Evolutionary conservation across 331 rosid species (phyloP).

Genomic region (Quercus tomentella): DNA sequence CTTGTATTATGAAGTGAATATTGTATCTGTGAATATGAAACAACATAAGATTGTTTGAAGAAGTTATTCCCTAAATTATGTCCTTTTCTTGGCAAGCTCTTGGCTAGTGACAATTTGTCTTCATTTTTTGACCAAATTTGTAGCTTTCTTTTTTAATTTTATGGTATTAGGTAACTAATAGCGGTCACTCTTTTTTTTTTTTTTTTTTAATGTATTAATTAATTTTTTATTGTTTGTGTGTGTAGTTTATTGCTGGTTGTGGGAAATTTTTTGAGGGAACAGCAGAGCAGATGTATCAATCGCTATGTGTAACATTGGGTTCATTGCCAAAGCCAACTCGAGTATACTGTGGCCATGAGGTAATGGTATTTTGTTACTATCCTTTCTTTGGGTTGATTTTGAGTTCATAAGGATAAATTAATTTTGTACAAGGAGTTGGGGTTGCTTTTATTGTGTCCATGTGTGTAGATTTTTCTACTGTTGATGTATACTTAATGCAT

Average conservation of each 20-base stretch:
- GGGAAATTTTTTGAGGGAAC: constrained; percentile 96
- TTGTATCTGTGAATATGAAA: background rate
- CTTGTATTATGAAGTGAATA: background rate
- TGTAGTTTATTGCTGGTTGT: constrained; percentile 85
- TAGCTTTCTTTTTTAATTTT: constrained; percentile 1
- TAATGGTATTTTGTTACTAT: constrained; percentile 21
- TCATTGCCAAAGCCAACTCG: constrained; percentile 81
- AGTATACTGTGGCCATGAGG: constrained; percentile 97
- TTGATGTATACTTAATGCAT: background rate
- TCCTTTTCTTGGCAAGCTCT: background rate
- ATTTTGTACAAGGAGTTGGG: background rate
- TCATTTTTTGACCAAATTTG: background rate
- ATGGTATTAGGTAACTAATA: background rate
- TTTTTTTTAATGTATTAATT: background rate
- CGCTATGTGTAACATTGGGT: constrained; percentile 68
- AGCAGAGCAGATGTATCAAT: constrained; percentile 93
- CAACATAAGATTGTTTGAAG: background rate
- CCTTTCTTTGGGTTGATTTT: background rate
- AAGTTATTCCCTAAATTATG: background rate
- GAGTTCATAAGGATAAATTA: background rate
- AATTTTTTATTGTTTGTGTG: background rate
- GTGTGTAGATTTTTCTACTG: background rate
- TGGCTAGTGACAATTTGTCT: background rate
- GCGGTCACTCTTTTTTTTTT: background rate
- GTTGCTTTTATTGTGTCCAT: background rate